Evolutionary conservation across 2,329 filamentous ascomycete genomes (phyloP), one percentile per base, ranked within the genome.

Genomic region (Keithomyces neogunnii): DNA sequence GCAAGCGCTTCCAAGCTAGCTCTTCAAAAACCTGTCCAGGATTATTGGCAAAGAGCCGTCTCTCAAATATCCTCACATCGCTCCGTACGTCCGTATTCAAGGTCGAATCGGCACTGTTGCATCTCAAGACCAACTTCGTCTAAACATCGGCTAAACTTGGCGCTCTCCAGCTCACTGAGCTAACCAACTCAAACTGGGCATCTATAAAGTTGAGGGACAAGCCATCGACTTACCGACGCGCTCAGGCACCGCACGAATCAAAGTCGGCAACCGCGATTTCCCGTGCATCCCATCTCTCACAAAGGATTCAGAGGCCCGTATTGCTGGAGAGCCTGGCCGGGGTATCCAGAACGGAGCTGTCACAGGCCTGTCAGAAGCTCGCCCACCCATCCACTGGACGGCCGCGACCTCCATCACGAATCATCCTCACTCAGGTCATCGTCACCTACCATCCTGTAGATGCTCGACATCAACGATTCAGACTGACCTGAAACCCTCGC

Each of bases 141-240:
- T 46, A 52, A 52, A 49, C 26, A 10, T 49, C 51, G 48, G 51
- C 45, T 48, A 51, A 50, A 48, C 28, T 4, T 19, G 38, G 39
- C 44, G 28, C 13, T 26, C 6, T 35, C 13, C 32, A 13, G 8
- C 42, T 36, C 31, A 47, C 28, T 51, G 33, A 31, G 29, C 38
- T 5, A 19, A 19, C n/a, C 48, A 49, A 49, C 40, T 49, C 40
- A 31, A 30, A 29, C 26, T 29, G 26, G 40, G 28, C 26, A 30
- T 19, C 29, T 44, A 44, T 44, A 29, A 44, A 44, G 28, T 44
- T 13, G 40, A 44, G 26, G 38, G n/a, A 19, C 33, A 35, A 35
- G 6, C 33, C 33, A 35, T 44, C 40, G 30, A 31, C 40, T 44
- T 28, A 40, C 26, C 13, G 8, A 40, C 19, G 38, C 38, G 26